Conservation (phyloP, 179 eudicot genomes). For the Patellifolia procumbens region DNA sequence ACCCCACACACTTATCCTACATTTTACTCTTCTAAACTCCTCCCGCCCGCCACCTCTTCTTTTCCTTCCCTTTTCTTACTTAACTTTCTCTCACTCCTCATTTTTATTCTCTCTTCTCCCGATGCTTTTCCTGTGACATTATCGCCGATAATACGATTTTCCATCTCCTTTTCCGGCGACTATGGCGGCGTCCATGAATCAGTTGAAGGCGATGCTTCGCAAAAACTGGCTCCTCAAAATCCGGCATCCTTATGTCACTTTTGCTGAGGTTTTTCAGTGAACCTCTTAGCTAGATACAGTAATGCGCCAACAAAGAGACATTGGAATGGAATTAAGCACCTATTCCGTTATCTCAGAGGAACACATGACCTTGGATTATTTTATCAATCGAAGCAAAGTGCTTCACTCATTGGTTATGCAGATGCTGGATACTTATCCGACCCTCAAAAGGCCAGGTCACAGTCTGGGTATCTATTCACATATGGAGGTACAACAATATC, state of each 20-base stretch:
- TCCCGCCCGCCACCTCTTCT: slow-evolving; percentile 17
- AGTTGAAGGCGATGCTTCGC: slow-evolving; percentile 87
- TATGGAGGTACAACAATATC: too few species aligned
- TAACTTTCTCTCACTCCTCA: not conserved
- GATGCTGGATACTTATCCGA: too few species aligned
- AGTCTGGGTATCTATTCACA: too few species aligned
- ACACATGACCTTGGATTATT: too few species aligned
- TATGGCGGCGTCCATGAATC: slow-evolving; percentile 58
- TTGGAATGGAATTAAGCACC: too few species aligned
- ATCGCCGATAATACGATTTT: not conserved
- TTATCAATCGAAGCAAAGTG: too few species aligned
- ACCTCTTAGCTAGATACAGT: too few species aligned
- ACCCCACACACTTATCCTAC: slow-evolving; percentile 21
- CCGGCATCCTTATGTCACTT: slow-evolving; percentile 87
- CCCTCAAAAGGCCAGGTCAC: too few species aligned
- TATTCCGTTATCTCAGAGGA: too few species aligned
- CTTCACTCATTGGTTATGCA: too few species aligned
- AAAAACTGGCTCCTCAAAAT: slow-evolving; percentile 94
- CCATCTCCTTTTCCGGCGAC: slow-evolving; percentile 2
- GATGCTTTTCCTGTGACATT: not conserved
- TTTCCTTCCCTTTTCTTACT: too few species aligned
- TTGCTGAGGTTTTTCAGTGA: slow-evolving; percentile 85
- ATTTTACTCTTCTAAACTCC: not conserved
- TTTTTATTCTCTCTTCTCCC: not conserved
- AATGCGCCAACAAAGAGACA: too few species aligned